A percentile compares a stretch with the other conserved stretches of the same genome.
Conservation (phyloP, 2,329 filamentous ascomycete species). For the Pseudogymnoascus sp. region DNA sequence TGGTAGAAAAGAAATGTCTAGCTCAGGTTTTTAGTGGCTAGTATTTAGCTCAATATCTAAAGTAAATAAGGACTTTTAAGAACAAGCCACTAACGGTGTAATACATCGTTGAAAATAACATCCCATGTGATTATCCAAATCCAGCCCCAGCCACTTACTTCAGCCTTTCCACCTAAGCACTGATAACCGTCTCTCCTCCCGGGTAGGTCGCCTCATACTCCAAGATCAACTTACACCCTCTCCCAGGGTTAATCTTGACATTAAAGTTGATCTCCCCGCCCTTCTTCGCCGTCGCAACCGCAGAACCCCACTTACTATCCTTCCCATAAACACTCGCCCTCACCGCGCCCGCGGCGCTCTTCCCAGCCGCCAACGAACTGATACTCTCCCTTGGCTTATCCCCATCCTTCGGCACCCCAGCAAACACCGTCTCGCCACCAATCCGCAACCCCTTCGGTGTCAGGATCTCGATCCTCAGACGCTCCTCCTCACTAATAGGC, state of each 20-base stretch:
- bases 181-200: slow-evolving; percentile 35
- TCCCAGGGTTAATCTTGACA: slow-evolving; percentile 48
- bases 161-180: slow-evolving; percentile 8
- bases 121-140: background rate
- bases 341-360: slow-evolving; percentile 14
- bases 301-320: slow-evolving; percentile 42
- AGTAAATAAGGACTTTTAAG: background rate
- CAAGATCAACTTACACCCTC: slow-evolving; percentile 46
- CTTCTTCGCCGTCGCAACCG: slow-evolving; percentile 45
- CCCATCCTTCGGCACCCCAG: slow-evolving; percentile 24
- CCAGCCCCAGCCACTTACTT: background rate
- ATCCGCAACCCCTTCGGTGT: slow-evolving; percentile 39
- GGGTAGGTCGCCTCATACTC: slow-evolving; percentile 56
- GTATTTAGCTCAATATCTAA: background rate
- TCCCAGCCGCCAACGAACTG: slow-evolving; percentile 3
- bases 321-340: slow-evolving; percentile 18
- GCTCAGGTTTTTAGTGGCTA: background rate
- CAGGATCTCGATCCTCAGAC: slow-evolving; percentile 42
- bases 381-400: background rate
- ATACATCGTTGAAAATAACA: background rate
- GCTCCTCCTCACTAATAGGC: slow-evolving; percentile 53
- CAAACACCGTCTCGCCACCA: slow-evolving; percentile 31
- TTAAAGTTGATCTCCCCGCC: slow-evolving; percentile 51
- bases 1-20: background rate
- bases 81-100: background rate